Evolutionary conservation across 768 basidiomycete species (phyloP).

Genomic region (Lyophyllum decastes): DNA sequence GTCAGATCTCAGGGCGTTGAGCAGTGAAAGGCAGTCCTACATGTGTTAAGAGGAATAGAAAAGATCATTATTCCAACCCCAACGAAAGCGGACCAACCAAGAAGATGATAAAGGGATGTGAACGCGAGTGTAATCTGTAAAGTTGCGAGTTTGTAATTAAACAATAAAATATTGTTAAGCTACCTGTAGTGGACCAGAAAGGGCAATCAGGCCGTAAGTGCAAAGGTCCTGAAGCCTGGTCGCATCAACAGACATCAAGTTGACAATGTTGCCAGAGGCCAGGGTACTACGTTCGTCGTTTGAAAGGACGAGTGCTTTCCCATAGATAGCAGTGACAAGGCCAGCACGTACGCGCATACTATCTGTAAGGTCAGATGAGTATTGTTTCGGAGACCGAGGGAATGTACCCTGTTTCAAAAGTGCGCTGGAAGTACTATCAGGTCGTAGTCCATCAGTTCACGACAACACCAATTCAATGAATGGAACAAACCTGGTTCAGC

Average conservation of each 20-base stretch:
- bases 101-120: constrained; percentile 82
- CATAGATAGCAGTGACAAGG: constrained; percentile 82
- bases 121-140: constrained; percentile 83
- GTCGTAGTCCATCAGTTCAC: background rate
- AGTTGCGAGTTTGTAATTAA: background rate
- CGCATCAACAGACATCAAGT: constrained; percentile 89
- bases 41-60: constrained; percentile 74
- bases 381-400: background rate
- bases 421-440: constrained; percentile 79
- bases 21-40: constrained; percentile 25
- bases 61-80: constrained; percentile 89
- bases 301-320: constrained; percentile 83
- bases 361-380: background rate
- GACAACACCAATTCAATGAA: background rate
- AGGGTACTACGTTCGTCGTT: constrained; percentile 76
- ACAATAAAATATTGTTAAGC: constrained; percentile 37
- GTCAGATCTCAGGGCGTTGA: background rate
- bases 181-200: constrained; percentile 87
- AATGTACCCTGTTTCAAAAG: constrained; percentile 67
- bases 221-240: constrained; percentile 79
- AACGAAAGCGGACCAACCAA: constrained; percentile 91
- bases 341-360: constrained; percentile 94
- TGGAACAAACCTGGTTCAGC: constrained; percentile 67
- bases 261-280: constrained; percentile 90
- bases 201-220: constrained; percentile 78